Evolutionary conservation across 352 stramenopile species (phyloP).

Genomic region (Globisporangium alternatum): DNA sequence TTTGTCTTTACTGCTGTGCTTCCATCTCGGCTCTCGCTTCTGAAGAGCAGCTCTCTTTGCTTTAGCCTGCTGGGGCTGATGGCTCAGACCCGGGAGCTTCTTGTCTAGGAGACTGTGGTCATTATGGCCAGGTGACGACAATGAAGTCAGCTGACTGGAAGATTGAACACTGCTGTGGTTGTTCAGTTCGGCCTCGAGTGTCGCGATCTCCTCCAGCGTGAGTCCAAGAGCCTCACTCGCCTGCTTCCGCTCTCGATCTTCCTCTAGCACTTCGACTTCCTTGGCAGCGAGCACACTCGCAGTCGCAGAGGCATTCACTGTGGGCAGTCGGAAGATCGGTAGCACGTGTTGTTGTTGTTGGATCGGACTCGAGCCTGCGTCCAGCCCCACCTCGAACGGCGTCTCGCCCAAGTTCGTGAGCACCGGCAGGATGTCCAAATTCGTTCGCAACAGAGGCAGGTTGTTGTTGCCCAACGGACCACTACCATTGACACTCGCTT

Average conservation of each 20-base stretch:
- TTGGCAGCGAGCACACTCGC: slow-evolving; percentile 35
- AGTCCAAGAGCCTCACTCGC: slow-evolving; percentile 66
- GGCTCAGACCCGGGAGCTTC: slow-evolving; percentile 8
- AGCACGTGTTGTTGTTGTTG: slow-evolving; percentile 37
- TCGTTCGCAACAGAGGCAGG: slow-evolving; percentile 22
- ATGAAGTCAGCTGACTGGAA: neutral
- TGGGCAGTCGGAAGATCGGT: slow-evolving; percentile 68
- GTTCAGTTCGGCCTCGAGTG: slow-evolving; percentile 53
- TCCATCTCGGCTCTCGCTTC: neutral
- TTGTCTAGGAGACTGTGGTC: neutral
- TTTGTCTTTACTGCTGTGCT: slow-evolving; percentile 4
- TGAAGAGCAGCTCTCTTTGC: neutral
- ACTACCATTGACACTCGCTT: neutral
- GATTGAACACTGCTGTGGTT: slow-evolving; percentile 2
- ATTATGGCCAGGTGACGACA: neutral
- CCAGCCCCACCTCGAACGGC: slow-evolving; percentile 67
- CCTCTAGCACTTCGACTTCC: slow-evolving; percentile 41
- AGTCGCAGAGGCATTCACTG: slow-evolving; percentile 44
- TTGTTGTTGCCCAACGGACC: neutral
- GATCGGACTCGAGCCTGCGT: slow-evolving; percentile 13
- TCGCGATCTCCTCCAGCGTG: slow-evolving; percentile 62
- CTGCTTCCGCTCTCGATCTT: slow-evolving; percentile 50
- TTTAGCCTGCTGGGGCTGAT: neutral
- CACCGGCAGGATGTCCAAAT: slow-evolving; percentile 67
- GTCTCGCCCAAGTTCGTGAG: slow-evolving; percentile 67